A percentile compares a stretch with the other conserved stretches of the same genome.
These are phyloP conservation scores for Cladosporium sp. DNA, from an alignment of 2,329 filamentous ascomycete genomes.

Conservation along the genomic window DNA sequence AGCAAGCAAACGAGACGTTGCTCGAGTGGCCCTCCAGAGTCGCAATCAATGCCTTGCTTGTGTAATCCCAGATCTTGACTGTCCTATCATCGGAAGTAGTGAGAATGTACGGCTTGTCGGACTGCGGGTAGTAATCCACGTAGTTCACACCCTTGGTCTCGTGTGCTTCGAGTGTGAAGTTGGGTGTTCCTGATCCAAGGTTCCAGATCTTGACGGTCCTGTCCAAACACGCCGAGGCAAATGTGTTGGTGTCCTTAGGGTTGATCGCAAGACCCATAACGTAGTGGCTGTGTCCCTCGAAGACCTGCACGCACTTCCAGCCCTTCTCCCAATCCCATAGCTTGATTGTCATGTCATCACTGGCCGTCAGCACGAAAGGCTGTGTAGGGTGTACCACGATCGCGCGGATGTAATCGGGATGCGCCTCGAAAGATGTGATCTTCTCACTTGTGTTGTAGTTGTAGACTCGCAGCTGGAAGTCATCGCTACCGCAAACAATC, in stretches of 20 bases:
- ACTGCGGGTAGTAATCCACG: conserved; percentile 79
- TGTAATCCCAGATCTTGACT: conserved; percentile 99
- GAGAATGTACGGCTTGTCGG: conserved; percentile 79
- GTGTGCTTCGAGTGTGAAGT: conserved; percentile 95
- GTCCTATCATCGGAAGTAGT: conserved; percentile 96
- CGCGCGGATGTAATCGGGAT: conserved; percentile 97
- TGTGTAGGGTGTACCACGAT: conserved; percentile 95
- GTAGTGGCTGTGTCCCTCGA: conserved; percentile 94
- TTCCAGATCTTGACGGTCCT: conserved; percentile 98
- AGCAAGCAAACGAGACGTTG: conserved; percentile 97
- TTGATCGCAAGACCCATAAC: conserved; percentile 97
- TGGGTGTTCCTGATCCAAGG: conserved; percentile 86
- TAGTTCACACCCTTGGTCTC: conserved; percentile 98
- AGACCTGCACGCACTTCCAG: conserved; percentile 97
- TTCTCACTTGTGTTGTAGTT: conserved; percentile 99
- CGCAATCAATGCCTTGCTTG: conserved; percentile 93
- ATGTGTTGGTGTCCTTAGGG: conserved; percentile 76
- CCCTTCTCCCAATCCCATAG: conserved; percentile 98
- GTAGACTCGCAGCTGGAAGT: conserved; percentile 87
- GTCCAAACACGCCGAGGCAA: conserved; percentile 82
- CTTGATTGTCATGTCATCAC: conserved; percentile 98
- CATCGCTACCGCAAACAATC: conserved; percentile 73
- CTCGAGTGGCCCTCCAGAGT: conserved; percentile 96
- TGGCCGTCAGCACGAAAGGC: conserved; percentile 92
- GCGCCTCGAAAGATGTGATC: conserved; percentile 94